Conservation (phyloP, 2,329 filamentous ascomycete species). For the Endocalyx cinctus region DNA sequence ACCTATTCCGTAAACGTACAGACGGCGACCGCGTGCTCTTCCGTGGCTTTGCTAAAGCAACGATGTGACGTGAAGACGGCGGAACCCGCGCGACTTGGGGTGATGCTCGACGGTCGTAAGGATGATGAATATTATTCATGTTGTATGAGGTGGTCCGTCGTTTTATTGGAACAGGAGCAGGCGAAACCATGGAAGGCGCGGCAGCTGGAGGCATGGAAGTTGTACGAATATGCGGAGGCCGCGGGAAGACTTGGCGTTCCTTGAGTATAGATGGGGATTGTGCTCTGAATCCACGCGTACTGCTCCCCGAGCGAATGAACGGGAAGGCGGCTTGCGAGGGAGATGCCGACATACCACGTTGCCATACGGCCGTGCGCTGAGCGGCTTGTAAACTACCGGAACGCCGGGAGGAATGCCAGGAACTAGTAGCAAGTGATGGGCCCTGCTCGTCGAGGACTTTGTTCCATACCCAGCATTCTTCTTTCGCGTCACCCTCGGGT, state of each 20-base stretch:
- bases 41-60: conserved; percentile 37
- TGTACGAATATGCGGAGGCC: conserved; percentile 47
- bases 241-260: conserved; percentile 34
- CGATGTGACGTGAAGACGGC: conserved; percentile 18
- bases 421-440: conserved; percentile 38
- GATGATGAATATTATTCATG: no score
- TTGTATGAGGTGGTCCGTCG: conserved; percentile 44
- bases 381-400: no score
- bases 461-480: conserved; percentile 65
- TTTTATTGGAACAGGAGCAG: conserved; percentile 30
- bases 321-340: conserved; percentile 32
- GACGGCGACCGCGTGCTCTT: conserved; percentile 57
- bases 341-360: conserved; percentile 25
- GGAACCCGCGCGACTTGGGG: conserved; percentile 28
- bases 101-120: conserved; percentile 34
- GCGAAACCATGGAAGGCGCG: conserved; percentile 32
- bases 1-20: no score
- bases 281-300: conserved; percentile 25
- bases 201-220: conserved; percentile 45
- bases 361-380: no score
- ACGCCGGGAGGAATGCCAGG: no score
- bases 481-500: conserved; percentile 57
- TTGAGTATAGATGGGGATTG: conserved; percentile 35
- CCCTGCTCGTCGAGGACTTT: conserved; percentile 55
- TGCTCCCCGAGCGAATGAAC: no score